A percentile compares a stretch with the other conserved stretches of the same genome.
These are phyloP conservation scores for Achlya hypogyna DNA, from an alignment of 352 stramenopile species.

Conservation along the genomic window DNA sequence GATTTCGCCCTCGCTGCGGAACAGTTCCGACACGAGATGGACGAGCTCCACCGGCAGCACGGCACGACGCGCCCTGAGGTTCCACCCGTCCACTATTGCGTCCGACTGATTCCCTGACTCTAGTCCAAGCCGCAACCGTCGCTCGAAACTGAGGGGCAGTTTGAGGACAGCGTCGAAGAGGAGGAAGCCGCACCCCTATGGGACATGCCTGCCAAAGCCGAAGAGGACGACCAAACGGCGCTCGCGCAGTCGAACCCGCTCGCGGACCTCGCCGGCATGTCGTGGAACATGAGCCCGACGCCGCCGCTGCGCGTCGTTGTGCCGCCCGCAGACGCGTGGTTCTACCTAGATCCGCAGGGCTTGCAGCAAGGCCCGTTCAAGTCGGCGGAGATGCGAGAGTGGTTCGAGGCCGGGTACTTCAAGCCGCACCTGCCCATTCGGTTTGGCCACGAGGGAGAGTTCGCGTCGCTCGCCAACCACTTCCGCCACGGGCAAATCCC, in stretches of 20 bases:
- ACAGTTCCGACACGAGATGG: conserved; percentile 79
- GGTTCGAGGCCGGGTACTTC: conserved; percentile 85
- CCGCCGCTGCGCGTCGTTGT: conserved; percentile 24
- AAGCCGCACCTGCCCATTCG: conserved; percentile 82
- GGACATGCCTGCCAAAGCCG: conserved; percentile 16
- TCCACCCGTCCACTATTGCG: neutral
- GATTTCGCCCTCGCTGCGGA: conserved; percentile 72
- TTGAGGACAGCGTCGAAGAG: conserved; percentile 78
- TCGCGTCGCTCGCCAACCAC: conserved; percentile 66
- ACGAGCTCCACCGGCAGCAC: conserved; percentile 23
- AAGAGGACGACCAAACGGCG: neutral
- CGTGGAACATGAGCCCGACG: conserved; percentile 23
- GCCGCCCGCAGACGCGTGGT: conserved; percentile 55
- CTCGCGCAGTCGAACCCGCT: neutral
- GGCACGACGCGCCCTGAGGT: conserved; percentile 9
- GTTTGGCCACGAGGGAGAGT: conserved; percentile 61
- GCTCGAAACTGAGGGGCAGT: conserved; percentile 37
- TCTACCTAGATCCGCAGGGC: conserved; percentile 78
- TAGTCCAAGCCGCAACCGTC: conserved; percentile 7
- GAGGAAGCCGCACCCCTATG: conserved; percentile 10
- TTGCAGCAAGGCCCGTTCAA: conserved; percentile 80
- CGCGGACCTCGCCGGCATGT: neutral
- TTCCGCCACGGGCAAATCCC: conserved; percentile 62
- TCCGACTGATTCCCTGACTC: neutral
- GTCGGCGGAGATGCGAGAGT: conserved; percentile 79